These are phyloP conservation scores for Thelonectria olida DNA, from an alignment of 2,329 filamentous ascomycete genomes.

Conservation along the genomic window DNA sequence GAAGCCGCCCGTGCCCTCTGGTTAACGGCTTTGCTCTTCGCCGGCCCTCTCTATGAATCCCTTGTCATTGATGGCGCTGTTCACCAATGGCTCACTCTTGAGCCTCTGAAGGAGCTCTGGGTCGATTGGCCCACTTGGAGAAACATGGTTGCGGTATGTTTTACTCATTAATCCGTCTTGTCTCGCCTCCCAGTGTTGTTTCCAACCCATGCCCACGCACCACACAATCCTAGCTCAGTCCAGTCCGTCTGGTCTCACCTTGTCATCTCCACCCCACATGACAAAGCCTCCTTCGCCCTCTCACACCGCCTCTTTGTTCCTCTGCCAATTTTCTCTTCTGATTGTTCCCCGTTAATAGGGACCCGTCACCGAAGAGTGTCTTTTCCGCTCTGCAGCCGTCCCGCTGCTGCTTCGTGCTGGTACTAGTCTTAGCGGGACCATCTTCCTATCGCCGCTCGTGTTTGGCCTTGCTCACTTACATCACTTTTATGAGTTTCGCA, in stretches of 20 bases:
- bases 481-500: constrained; percentile 93
- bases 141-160: constrained; percentile 83
- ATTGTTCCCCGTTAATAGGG: constrained; percentile 59
- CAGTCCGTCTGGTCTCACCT: constrained; percentile 19
- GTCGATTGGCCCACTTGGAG: constrained; percentile 84
- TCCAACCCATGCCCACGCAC: constrained; percentile 23
- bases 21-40: constrained; percentile 82
- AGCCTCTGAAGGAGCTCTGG: constrained; percentile 67
- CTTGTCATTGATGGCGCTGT: constrained; percentile 78
- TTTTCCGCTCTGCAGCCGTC: constrained; percentile 89
- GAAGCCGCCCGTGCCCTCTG: constrained; percentile 73
- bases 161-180: constrained; percentile 9
- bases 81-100: constrained; percentile 68
- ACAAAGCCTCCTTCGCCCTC: constrained; percentile 22
- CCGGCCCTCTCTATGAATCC: constrained; percentile 83
- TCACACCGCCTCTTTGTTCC: constrained; percentile 35
- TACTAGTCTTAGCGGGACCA: constrained; percentile 64
- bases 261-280: constrained; percentile 12
- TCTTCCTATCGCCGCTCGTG: constrained; percentile 86
- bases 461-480: constrained; percentile 95
- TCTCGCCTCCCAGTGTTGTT: not conserved
- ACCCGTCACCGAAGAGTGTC: constrained; percentile 89
- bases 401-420: constrained; percentile 81
- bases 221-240: constrained; percentile 23
- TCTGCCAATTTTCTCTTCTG: constrained; percentile 18